Conservation (phyloP, 495 filamentous ascomycete genomes). For the Xylaria venustula region DNA sequence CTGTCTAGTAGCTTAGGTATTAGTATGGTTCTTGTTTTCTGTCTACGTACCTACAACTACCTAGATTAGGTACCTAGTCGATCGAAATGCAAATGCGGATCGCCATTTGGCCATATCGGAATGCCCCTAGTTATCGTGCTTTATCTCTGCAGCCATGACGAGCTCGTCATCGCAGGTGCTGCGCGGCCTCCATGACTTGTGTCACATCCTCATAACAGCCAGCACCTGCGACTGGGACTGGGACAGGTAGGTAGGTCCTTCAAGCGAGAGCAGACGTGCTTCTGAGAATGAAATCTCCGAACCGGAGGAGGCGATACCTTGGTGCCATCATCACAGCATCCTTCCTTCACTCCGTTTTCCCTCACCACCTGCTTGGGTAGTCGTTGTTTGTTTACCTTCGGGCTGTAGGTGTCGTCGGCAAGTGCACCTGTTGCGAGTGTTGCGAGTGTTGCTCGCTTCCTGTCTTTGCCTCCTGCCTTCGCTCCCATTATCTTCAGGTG, state of each 20-base stretch:
- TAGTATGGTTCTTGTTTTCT: neutral
- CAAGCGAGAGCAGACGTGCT: neutral
- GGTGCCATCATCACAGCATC: neutral
- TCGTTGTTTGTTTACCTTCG: neutral
- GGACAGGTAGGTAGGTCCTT: too few relatives aligned
- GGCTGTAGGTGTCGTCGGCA: neutral
- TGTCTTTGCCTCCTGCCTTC: constrained; percentile 1
- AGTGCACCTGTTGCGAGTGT: constrained; percentile 6
- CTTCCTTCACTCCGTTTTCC: constrained; percentile 5
- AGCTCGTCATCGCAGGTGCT: constrained; percentile 14
- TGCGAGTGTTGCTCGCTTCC: neutral
- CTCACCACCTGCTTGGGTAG: neutral
- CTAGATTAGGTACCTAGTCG: neutral
- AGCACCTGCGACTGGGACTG: too few relatives aligned
- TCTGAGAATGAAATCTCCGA: constrained; percentile 18
- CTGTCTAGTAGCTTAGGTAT: neutral
- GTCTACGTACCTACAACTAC: neutral
- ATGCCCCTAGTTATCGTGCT: constrained; percentile 30
- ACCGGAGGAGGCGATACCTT: constrained; percentile 3
- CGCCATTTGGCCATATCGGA: constrained; percentile 33
- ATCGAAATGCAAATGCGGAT: constrained; percentile 31
- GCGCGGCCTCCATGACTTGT: constrained; percentile 20
- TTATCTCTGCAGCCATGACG: constrained; percentile 27
- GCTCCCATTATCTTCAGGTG: constrained; percentile 9
- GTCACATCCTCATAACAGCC: constrained; percentile 28